Percentiles rank a stretch among this genome's conserved stretches.
These are phyloP conservation scores for Corchorus olitorius DNA, from an alignment of 345 rosid species.

Conservation along the genomic window DNA sequence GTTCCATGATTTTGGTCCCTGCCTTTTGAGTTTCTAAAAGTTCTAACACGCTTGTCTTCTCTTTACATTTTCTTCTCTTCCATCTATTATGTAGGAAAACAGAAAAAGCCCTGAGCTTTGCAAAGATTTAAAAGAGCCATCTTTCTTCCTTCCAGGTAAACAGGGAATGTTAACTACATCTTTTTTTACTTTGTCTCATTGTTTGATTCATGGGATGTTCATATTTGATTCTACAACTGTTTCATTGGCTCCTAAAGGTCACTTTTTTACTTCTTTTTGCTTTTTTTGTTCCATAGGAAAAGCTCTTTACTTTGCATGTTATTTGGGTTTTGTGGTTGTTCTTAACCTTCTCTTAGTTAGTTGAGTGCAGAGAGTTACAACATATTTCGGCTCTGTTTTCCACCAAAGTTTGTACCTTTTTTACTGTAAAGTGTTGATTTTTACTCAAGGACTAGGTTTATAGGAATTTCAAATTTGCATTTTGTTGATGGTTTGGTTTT, in stretches of 20 bases:
- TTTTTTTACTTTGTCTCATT: background rate
- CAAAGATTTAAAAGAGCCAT: background rate
- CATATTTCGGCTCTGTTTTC: background rate
- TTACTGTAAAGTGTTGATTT: background rate
- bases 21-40: background rate
- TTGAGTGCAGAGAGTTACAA: background rate
- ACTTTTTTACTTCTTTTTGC: background rate
- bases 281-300: background rate
- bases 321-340: background rate
- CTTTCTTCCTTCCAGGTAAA: conserved; percentile 6
- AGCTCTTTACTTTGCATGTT: background rate
- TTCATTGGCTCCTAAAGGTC: background rate
- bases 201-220: background rate
- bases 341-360: background rate
- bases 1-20: background rate
- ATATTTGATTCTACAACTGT: background rate
- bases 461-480: background rate
- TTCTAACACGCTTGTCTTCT: too few relatives aligned
- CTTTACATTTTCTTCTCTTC: background rate
- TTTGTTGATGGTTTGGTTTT: background rate
- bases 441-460: background rate
- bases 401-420: background rate
- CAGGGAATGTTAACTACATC: background rate
- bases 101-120: background rate
- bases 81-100: background rate